phyloP scores from a whole-genome alignment of 1,284 basidiomycete species.

The Pascua sp. region DNA sequence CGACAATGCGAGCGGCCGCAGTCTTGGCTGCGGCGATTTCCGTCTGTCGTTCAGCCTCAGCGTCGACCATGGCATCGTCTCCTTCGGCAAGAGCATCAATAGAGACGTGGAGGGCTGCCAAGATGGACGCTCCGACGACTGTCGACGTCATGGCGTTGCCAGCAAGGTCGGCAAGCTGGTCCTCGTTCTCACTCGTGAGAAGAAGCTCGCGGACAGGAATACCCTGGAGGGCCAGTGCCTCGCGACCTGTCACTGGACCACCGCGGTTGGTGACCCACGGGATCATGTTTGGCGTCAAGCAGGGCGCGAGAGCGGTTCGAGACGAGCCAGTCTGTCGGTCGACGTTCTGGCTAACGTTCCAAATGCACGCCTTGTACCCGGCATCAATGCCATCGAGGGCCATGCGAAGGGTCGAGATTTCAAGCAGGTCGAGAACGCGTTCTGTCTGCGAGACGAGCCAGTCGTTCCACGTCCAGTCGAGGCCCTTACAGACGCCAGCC shows the following conservation, averaged over 20 bases:
- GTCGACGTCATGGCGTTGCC: constrained; percentile 97
- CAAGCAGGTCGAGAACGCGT: constrained; percentile 89
- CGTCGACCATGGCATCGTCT: constrained; percentile 59
- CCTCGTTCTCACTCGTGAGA: constrained; percentile 86
- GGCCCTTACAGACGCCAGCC: constrained; percentile 80
- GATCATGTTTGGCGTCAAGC: constrained; percentile 93
- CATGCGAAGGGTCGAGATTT: constrained; percentile 79
- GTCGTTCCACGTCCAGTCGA: constrained; percentile 90
- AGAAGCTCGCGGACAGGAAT: constrained; percentile 87
- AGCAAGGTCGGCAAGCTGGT: constrained; percentile 88
- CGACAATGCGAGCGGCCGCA: constrained; percentile 59
- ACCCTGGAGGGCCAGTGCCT: constrained; percentile 89
- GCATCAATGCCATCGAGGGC: constrained; percentile 77
- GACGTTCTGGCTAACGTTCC: constrained; percentile 98
- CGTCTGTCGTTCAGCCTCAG: constrained; percentile 48
- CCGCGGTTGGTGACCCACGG: constrained; percentile 93
- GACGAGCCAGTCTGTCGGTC: constrained; percentile 79
- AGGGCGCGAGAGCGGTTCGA: constrained; percentile 80
- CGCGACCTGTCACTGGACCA: constrained; percentile 90
- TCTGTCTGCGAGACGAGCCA: constrained; percentile 89
- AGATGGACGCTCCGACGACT: constrained; percentile 85
- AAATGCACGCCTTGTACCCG: constrained; percentile 86
- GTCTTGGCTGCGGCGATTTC: constrained; percentile 49
- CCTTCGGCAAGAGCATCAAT: constrained; percentile 60
- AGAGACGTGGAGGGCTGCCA: constrained; percentile 71